phyloP scores from a whole-genome alignment of 1,284 basidiomycete species.

The Apiotrichum montevideense region DNA sequence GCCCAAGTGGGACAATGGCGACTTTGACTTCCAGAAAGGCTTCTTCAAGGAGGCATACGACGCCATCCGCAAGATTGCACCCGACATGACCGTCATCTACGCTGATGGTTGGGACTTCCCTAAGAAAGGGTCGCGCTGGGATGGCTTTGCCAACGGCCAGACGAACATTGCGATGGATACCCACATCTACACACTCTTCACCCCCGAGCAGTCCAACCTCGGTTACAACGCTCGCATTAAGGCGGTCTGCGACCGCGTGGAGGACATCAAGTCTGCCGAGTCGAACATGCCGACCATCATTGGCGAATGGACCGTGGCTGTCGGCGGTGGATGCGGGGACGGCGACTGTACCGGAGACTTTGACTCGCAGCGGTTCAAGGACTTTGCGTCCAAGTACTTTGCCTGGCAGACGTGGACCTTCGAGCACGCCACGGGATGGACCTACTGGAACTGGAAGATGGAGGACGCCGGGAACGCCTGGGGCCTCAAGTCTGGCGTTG shows the following conservation, averaged over 20 bases:
- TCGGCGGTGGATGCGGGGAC: conserved; percentile 32
- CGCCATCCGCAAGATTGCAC: not conserved
- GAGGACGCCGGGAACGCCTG: conserved; percentile 57
- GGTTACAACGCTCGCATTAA: conserved; percentile 72
- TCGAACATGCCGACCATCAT: not conserved
- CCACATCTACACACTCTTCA: not conserved
- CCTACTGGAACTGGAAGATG: conserved; percentile 42
- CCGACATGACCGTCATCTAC: conserved; percentile 4
- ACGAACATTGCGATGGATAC: not conserved
- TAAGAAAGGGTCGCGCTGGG: conserved; percentile 60
- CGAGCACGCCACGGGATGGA: conserved; percentile 17
- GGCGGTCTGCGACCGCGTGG: conserved; percentile 72
- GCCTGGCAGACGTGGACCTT: too few species aligned
- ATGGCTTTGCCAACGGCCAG: conserved; percentile 55
- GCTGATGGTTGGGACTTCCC: conserved; percentile 12
- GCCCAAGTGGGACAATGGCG: not conserved
- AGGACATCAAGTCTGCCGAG: conserved; percentile 59
- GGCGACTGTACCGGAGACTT: conserved; percentile 4
- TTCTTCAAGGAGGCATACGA: conserved; percentile 34
- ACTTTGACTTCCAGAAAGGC: conserved; percentile 46
- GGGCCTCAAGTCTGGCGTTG: conserved; percentile 45
- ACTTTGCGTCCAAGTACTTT: not conserved
- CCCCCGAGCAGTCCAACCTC: conserved; percentile 44
- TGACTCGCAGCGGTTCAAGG: conserved; percentile 3
- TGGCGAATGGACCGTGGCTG: not conserved